Evolutionary conservation across 148 eudicot species (phyloP), one percentile per base, ranked within the genome.

Genomic region (Vaccinium vitisidaea): DNA sequence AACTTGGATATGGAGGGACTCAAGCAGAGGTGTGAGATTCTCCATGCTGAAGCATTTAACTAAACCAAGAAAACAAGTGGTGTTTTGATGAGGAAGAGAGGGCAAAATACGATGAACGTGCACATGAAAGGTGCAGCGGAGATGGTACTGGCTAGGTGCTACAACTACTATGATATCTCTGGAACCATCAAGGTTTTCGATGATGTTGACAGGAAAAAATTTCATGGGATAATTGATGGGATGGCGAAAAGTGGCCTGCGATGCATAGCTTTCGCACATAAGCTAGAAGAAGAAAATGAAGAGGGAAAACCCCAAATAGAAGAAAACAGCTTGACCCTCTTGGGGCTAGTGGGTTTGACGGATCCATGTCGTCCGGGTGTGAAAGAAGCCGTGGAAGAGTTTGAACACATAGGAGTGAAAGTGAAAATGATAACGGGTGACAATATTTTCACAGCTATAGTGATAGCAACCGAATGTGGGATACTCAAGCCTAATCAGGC

Each of bases 231-330:
- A 18, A 43, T 87, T 39, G 49, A 75, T 80, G 27, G 71, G 12
- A 86, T 86, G 88, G 61, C 23, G 12, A 30, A 39, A 3, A 63
- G 32, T n/a, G 46, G 82, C 18, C 56, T 86, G 2, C 50, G 32
- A 9, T 87, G 86, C 70, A 76, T 87, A 16, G 84, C 86, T 49
- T 84, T 84, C 43, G 86, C 88, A 32, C 84, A 87, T 21, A 84
- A 58, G 16, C 36, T 14, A 25, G 36, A 65, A 43, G 19, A 39
- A 3, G 54, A 43, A 3, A 6, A 39, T 3, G 73, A 43, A 36
- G 83, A 49, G 63, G n/a, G 46, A 11, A 11, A 25, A 19, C 11
- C 12, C 16, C 63, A 56, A 7, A 12, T 80, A 32, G 32, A 32
- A 49, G 84, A 56, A 15, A 14, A 79, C 6, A 19, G 49, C 18